Evolutionary conservation across 1,284 basidiomycete species (phyloP), one percentile per base, ranked within the genome.

Genomic region (Leccinum pallidistipes): DNA sequence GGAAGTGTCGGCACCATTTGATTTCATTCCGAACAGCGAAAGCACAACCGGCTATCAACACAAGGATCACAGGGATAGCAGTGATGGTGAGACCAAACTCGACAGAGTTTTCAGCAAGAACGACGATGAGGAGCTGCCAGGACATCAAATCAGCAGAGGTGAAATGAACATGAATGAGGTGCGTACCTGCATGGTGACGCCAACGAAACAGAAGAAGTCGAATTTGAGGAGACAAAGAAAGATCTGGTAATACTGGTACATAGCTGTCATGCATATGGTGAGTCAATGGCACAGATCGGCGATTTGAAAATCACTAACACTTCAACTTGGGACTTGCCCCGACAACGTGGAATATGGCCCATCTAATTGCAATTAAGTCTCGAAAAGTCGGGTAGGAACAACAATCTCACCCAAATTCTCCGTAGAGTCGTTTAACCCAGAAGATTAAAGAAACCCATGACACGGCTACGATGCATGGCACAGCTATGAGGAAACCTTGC

Each of bases 341-440:
- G 27, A 94, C 90, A 40, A 91, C 85, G 69, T 92, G 91, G 79
- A 93, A 93, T 69, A 93, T 89, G 45, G 90, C 91, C 91, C 91
- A 92, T 56, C 91, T 87, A 63, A 43, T 47, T 12, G 56, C 11
- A 61, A 64, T 74, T 29, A 68, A 53, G 16, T 45, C 45, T 43
- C 21, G n/a, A 5, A 21, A 32, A 29, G 21, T 24, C 45, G 45
- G 45, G 12, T 47, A n/a, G 6, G 7, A 47, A 24, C 45, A 51
- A 60, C 9, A 34, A 45, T 62, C 82, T 63, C 68, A 87, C 86
- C 86, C 86, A 69, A 90, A 86, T 72, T 86, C 85, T 54, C 74
- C 78, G 62, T 82, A 87, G 6, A 86, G 77, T 64, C 81, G 75
- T 67, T 78, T 85, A 62, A 85, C 76, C 75, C 78, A 85, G 72